Percentiles rank a stretch among this genome's conserved stretches.
Conservation (phyloP, 768 basidiomycete species). For the Grammothele lineata region DNA sequence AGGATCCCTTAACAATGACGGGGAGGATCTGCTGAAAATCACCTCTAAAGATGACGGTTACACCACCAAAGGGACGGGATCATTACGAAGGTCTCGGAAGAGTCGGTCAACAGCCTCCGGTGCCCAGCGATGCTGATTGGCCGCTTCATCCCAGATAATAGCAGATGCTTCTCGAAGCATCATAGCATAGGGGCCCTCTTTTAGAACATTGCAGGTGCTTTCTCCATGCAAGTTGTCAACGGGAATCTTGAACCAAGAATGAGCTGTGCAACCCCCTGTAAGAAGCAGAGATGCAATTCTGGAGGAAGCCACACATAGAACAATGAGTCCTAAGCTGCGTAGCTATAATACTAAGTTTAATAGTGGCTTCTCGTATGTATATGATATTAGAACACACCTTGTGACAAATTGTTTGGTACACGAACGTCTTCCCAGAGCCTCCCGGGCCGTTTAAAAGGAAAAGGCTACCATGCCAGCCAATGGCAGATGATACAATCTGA, state of each 20-base stretch:
- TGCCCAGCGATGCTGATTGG: conserved; percentile 33
- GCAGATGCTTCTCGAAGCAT: conserved; percentile 29
- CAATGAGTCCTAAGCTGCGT: conserved; percentile 20
- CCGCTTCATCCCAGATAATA: conserved; percentile 43
- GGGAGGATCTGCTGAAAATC: conserved; percentile 47
- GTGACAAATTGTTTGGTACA: conserved; percentile 37
- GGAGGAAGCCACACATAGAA: conserved; percentile 15
- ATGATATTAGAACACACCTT: too few relatives aligned
- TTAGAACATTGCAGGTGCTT: conserved; percentile 29
- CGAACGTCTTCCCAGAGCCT: conserved; percentile 44
- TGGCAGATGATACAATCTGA: neutral
- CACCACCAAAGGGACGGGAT: conserved; percentile 36
- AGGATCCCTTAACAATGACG: conserved; percentile 34
- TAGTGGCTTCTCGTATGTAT: too few relatives aligned
- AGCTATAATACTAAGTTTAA: conserved; percentile 28
- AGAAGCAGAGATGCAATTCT: conserved; percentile 45
- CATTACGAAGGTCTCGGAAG: conserved; percentile 29
- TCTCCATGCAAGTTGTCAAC: conserved; percentile 26
- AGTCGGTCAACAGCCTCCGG: conserved; percentile 40
- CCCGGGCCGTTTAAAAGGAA: conserved; percentile 6
- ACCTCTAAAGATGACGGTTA: conserved; percentile 40
- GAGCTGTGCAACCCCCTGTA: conserved; percentile 40
- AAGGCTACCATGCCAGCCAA: neutral
- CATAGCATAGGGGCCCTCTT: conserved; percentile 27
- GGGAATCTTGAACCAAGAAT: conserved; percentile 47